Conservation (phyloP, 2,329 filamentous ascomycete species). For the Aspergillus sp. region DNA sequence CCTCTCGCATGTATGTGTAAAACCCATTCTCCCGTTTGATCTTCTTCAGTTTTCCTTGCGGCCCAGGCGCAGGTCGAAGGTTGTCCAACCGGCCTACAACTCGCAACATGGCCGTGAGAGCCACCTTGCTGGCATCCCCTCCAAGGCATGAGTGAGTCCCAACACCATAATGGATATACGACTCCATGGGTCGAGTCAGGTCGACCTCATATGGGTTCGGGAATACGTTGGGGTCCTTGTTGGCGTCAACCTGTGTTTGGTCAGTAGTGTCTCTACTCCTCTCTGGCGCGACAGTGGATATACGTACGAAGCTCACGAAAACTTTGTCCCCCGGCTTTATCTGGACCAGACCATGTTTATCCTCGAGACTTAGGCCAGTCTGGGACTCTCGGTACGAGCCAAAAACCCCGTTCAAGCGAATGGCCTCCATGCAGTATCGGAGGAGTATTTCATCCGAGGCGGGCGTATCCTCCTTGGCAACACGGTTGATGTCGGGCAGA, state of each 20-base stretch:
- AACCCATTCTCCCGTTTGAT: conserved; percentile 59
- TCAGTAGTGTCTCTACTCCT: background rate
- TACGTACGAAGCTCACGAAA: conserved; percentile 63
- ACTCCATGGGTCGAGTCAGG: conserved; percentile 64
- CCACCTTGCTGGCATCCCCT: conserved; percentile 61
- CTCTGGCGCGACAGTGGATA: background rate
- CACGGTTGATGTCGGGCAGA: conserved; percentile 62
- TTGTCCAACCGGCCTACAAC: conserved; percentile 65
- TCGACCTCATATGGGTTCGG: conserved; percentile 64
- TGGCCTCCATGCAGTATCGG: conserved; percentile 72
- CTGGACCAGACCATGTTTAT: conserved; percentile 52
- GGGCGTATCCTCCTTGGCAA: conserved; percentile 61
- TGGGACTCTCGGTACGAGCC: conserved; percentile 63
- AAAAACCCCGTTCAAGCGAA: conserved; percentile 67
- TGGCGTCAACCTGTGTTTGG: conserved; percentile 48
- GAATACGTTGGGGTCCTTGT: conserved; percentile 62
- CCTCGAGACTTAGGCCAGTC: conserved; percentile 53
- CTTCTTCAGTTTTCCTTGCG: conserved; percentile 70
- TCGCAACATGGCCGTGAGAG: conserved; percentile 69
- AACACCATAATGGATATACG: conserved; percentile 67
- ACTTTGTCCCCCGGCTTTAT: conserved; percentile 63
- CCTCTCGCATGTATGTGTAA: conserved; percentile 67
- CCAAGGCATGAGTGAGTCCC: conserved; percentile 68
- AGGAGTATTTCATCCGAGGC: conserved; percentile 67
- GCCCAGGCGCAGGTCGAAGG: conserved; percentile 63